phyloP scores from a whole-genome alignment of 352 stramenopile genomes.

The Pythium brachiatum region DNA sequence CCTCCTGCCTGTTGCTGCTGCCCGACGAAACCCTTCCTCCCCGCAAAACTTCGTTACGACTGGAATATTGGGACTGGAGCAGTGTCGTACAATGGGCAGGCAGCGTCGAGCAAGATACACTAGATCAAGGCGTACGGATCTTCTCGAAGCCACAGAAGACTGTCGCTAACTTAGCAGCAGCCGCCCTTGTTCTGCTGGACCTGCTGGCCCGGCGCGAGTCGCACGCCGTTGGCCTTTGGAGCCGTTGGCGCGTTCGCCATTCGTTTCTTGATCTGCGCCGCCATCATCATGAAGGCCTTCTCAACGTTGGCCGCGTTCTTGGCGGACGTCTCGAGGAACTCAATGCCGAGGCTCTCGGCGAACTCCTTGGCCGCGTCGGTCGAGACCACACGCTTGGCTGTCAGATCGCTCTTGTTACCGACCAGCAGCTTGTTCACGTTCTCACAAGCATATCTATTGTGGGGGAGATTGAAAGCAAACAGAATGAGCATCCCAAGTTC shows the following conservation, averaged over 20 bases:
- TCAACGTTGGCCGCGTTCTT: conserved; percentile 90
- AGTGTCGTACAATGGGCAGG: background rate
- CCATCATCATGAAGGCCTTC: conserved; percentile 93
- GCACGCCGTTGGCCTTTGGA: conserved; percentile 57
- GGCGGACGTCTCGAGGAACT: conserved; percentile 88
- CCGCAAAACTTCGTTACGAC: background rate
- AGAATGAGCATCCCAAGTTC: background rate
- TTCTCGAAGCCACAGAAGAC: conserved; percentile 14
- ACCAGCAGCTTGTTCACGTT: conserved; percentile 97
- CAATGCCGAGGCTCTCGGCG: conserved; percentile 82
- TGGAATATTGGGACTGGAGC: background rate
- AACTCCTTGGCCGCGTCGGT: conserved; percentile 92
- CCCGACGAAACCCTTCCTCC: background rate
- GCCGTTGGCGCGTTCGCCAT: conserved; percentile 84
- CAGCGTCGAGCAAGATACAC: background rate
- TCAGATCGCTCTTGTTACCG: conserved; percentile 98
- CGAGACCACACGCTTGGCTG: conserved; percentile 92
- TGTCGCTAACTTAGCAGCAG: conserved; percentile 70
- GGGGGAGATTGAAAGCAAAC: too few relatives aligned
- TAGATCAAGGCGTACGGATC: conserved; percentile 6
- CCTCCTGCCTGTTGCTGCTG: background rate
- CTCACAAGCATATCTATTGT: conserved; percentile 93
- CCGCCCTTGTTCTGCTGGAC: conserved; percentile 69
- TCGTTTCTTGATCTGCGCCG: conserved; percentile 90
- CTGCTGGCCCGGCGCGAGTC: conserved; percentile 58